Conservation (phyloP, 192 early-diverging fungal species). For the Backusella tarrabulga region DNA sequence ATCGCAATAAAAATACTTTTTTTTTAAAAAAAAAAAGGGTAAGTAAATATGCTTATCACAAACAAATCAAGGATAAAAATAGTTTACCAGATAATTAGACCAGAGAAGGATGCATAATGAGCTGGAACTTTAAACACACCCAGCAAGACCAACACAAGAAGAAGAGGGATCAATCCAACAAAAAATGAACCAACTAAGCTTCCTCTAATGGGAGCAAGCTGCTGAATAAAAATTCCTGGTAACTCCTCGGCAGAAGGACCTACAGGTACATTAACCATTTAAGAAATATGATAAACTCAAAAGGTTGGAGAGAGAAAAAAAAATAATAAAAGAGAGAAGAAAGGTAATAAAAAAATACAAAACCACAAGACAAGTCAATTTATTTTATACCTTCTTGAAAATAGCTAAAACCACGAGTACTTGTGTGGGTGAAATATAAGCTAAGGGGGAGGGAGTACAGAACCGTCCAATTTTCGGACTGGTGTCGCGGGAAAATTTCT, state of each 20-base stretch:
- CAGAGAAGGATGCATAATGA: constrained; percentile 23
- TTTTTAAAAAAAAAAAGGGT: background rate
- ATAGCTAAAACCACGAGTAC: no score
- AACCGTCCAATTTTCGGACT: background rate
- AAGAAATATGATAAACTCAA: background rate
- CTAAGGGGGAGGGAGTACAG: background rate
- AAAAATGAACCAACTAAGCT: constrained; percentile 39
- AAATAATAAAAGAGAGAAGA: background rate
- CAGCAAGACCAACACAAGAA: constrained; percentile 31
- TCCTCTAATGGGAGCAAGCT: constrained; percentile 31
- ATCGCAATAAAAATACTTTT: constrained; percentile 39
- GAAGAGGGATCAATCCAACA: constrained; percentile 36
- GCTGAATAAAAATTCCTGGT: constrained; percentile 32
- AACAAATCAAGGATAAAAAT: background rate
- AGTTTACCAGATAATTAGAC: constrained; percentile 33
- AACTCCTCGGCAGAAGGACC: background rate
- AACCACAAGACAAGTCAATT: background rate
- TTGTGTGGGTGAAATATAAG: background rate
- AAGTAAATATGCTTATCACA: background rate
- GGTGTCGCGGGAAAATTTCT: background rate
- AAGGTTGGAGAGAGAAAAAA: background rate
- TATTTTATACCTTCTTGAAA: background rate
- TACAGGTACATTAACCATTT: constrained; percentile 23
- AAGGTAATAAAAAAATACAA: background rate
- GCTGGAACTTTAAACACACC: constrained; percentile 33